phyloP scores from a whole-genome alignment of 805 yeast genomes.

The Kuraishia capsulata region DNA sequence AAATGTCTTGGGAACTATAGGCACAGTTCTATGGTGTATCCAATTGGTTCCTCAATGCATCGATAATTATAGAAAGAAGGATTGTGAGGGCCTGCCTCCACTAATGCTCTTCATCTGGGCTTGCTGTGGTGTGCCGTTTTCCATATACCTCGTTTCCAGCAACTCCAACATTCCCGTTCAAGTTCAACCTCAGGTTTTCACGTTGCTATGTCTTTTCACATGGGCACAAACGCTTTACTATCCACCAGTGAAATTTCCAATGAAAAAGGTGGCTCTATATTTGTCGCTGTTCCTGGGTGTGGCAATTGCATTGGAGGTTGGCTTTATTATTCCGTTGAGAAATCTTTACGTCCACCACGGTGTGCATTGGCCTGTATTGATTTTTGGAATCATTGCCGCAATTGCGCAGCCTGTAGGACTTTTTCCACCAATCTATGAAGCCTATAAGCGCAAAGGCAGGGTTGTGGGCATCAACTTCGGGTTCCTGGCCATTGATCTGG shows the following conservation, averaged over 20 bases:
- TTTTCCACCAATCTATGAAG: conserved; percentile 47
- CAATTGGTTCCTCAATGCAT: conserved; percentile 74
- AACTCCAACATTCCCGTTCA: conserved; percentile 42
- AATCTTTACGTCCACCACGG: conserved; percentile 32
- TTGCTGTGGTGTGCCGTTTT: conserved; percentile 43
- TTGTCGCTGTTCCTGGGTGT: conserved; percentile 26
- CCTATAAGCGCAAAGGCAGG: conserved; percentile 40
- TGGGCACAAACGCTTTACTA: conserved; percentile 43
- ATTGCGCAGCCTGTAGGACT: conserved; percentile 40
- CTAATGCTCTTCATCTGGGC: conserved; percentile 87
- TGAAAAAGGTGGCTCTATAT: conserved; percentile 18
- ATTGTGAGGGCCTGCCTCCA: conserved; percentile 83
- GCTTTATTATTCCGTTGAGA: conserved; percentile 40
- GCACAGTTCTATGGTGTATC: conserved; percentile 89
- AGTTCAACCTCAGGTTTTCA: conserved; percentile 46
- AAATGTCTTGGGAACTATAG: conserved; percentile 76
- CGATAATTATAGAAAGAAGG: conserved; percentile 63
- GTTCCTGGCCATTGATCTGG: conserved; percentile 38
- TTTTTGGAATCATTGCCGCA: conserved; percentile 41
- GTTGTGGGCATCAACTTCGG: conserved; percentile 48
- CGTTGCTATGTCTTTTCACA: conserved; percentile 36
- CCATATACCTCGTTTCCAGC: conserved; percentile 38
- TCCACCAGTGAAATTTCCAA: conserved; percentile 33
- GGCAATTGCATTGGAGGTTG: conserved; percentile 32
- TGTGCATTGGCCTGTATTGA: conserved; percentile 33